phyloP scores from a whole-genome alignment of 129 eudicot genomes.

The Apium graveolens region DNA sequence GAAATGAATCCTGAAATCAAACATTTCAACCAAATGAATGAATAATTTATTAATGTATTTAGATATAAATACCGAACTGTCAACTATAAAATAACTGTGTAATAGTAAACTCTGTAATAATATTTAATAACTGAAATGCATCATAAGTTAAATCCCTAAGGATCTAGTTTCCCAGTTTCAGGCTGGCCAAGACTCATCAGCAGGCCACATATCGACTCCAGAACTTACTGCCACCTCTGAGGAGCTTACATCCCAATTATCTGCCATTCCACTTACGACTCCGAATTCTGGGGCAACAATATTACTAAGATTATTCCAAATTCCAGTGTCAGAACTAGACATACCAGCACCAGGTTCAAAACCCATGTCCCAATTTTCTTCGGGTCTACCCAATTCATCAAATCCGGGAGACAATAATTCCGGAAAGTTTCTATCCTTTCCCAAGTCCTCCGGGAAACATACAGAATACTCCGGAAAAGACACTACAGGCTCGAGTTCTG shows the following conservation, averaged over 20 bases:
- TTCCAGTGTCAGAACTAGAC: conserved; percentile 33
- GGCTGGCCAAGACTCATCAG: conserved; percentile 38
- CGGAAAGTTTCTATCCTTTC: conserved; percentile 18
- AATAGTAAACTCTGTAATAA: background rate
- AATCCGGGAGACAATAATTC: conserved; percentile 15
- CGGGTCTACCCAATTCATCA: conserved; percentile 40
- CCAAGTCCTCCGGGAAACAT: conserved; percentile 40
- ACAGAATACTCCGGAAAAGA: conserved; percentile 26
- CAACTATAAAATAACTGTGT: background rate
- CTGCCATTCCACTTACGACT: conserved; percentile 34
- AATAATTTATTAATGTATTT: background rate
- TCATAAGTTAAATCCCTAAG: conserved; percentile 19
- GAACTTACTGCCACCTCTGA: conserved; percentile 30
- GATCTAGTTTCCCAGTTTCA: conserved; percentile 24
- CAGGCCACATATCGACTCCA: conserved; percentile 37
- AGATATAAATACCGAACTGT: background rate
- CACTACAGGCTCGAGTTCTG: conserved; percentile 12
- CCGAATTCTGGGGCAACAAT: conserved; percentile 44
- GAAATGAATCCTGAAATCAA: background rate
- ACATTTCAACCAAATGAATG: background rate
- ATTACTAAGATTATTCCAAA: conserved; percentile 46
- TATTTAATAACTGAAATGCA: background rate
- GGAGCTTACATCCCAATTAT: conserved; percentile 50
- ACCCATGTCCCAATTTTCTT: conserved; percentile 56
- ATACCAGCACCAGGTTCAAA: conserved; percentile 37